Conservation (phyloP, 2,329 filamentous ascomycete genomes). For the Fusarium fujikuroi region DNA sequence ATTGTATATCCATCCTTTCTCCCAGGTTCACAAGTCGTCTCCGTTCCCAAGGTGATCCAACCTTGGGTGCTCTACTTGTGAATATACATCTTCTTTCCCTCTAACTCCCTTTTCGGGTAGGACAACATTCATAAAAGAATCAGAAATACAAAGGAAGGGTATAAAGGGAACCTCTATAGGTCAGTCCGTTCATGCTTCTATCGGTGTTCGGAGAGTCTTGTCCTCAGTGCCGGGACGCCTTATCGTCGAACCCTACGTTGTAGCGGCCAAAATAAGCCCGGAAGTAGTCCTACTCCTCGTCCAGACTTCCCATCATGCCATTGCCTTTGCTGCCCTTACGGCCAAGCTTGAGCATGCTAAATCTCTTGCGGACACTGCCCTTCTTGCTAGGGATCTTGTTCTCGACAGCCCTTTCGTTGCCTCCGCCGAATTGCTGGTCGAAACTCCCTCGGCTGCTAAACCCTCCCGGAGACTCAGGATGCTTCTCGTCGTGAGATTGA, state of each 20-base stretch:
- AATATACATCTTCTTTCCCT: conserved; percentile 13
- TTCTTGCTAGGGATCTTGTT: conserved; percentile 58
- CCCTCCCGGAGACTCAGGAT: conserved; percentile 41
- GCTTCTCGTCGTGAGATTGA: conserved; percentile 47
- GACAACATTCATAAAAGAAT: conserved; percentile 12
- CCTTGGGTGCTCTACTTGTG: conserved; percentile 21
- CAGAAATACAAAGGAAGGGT: conserved; percentile 19
- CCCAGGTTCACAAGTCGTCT: neutral
- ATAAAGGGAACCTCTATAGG: neutral
- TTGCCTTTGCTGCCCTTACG: conserved; percentile 71
- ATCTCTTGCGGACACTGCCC: conserved; percentile 77
- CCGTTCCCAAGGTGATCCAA: conserved; percentile 23
- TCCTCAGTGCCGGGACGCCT: conserved; percentile 14
- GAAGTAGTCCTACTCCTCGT: conserved; percentile 62
- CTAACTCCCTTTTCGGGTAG: neutral
- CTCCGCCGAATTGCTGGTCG: conserved; percentile 43
- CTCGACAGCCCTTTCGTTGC: conserved; percentile 40
- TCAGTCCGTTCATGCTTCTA: conserved; percentile 18
- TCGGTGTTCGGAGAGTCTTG: conserved; percentile 10
- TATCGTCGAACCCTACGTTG: conserved; percentile 39
- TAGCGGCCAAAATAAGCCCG: conserved; percentile 46
- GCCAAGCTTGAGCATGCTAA: conserved; percentile 81
- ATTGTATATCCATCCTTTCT: conserved; percentile 25
- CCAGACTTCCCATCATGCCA: conserved; percentile 63
- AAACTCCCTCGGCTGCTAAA: conserved; percentile 44